Conservation (phyloP, 768 basidiomycete genomes). For the Suillus sp. region DNA sequence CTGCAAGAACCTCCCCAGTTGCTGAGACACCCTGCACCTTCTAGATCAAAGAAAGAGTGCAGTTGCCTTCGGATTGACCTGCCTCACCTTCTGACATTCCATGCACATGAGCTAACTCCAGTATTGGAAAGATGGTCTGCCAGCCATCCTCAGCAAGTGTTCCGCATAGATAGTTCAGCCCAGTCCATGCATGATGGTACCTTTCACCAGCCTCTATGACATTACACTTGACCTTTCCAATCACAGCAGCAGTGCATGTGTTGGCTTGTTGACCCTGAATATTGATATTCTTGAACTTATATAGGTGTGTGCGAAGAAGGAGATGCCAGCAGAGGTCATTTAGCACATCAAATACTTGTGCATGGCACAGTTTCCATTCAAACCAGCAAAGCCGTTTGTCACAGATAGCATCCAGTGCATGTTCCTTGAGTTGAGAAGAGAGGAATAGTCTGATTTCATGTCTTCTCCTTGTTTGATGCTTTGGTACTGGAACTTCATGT, state of each 20-base stretch:
- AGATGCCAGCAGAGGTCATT: conserved; percentile 32
- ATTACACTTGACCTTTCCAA: not conserved
- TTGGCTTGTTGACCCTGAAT: conserved; percentile 10
- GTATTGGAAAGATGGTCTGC: not conserved
- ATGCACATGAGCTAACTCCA: not conserved
- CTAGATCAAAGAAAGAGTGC: not conserved
- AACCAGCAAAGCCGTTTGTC: conserved; percentile 12
- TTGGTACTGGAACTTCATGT: not conserved
- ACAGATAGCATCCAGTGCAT: not conserved
- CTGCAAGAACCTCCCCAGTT: no score
- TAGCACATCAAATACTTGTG: conserved; percentile 32
- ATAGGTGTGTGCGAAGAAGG: conserved; percentile 31
- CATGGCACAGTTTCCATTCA: conserved; percentile 33
- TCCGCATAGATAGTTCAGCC: not conserved
- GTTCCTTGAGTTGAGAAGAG: not conserved
- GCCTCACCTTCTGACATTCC: not conserved
- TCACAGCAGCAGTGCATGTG: not conserved
- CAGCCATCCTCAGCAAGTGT: not conserved
- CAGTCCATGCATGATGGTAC: not conserved
- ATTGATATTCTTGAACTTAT: conserved; percentile 32
- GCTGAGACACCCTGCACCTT: not conserved
- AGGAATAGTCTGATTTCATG: not conserved
- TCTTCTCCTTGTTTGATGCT: not conserved
- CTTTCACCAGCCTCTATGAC: not conserved
- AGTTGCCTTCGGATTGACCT: not conserved